Percentiles rank a stretch among this genome's conserved stretches.
phyloP scores from a whole-genome alignment of 192 early-diverging fungal species.

The Umbelopsis sp. region DNA sequence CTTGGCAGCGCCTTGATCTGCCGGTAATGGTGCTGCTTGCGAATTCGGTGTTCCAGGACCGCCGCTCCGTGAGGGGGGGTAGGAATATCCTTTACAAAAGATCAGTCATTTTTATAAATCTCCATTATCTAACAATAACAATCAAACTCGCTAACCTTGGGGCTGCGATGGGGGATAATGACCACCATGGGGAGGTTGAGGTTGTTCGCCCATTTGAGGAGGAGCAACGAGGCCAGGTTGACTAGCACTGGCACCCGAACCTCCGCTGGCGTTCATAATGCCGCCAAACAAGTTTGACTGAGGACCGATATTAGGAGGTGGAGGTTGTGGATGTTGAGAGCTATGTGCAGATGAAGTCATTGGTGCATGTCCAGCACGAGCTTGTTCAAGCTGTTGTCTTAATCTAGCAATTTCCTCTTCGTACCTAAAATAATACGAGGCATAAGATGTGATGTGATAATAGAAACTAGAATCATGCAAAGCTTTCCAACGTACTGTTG shows the following conservation, averaged over 20 bases:
- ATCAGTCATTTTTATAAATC: neutral
- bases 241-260: neutral
- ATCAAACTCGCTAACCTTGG: neutral
- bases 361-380: constrained; percentile 59
- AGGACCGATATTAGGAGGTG: constrained; percentile 67
- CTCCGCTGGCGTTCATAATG: constrained; percentile 52
- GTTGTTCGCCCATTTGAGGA: constrained; percentile 54
- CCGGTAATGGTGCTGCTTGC: constrained; percentile 18
- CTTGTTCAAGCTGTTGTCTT: constrained; percentile 79
- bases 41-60: constrained; percentile 24
- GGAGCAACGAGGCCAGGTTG: constrained; percentile 47
- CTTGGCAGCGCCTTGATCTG: constrained; percentile 6
- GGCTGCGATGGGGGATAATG: constrained; percentile 25
- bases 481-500: constrained; percentile 57
- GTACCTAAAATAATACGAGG: constrained; percentile 39
- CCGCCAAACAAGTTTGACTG: constrained; percentile 59
- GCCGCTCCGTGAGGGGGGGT: constrained; percentile 17
- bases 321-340: constrained; percentile 48
- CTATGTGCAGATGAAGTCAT: constrained; percentile 1
- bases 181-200: constrained; percentile 31
- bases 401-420: constrained; percentile 87
- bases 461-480: neutral
- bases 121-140: neutral
- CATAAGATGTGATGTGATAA: neutral
- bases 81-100: neutral